These are phyloP conservation scores for Hamamelis virginiana DNA, from an alignment of 164 flowering plant species.

Conservation along the genomic window DNA sequence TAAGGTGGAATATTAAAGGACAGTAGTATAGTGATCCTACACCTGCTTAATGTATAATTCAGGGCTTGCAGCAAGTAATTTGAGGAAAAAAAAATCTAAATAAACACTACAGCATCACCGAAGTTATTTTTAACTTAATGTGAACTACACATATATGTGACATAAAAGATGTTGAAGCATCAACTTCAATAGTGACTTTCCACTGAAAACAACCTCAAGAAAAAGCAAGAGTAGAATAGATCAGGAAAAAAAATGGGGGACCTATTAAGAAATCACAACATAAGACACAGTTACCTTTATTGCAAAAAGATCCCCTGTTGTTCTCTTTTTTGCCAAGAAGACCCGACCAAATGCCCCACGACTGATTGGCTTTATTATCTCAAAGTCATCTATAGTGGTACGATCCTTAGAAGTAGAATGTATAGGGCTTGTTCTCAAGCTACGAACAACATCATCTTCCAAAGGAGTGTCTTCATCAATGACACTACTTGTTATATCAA, in stretches of 20 bases:
- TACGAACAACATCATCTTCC: constrained; percentile 94
- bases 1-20: too few species aligned
- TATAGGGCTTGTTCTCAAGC: constrained; percentile 87
- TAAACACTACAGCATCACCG: not conserved
- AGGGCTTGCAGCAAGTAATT: too few species aligned
- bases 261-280: not conserved
- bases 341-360: constrained; percentile 99
- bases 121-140: not conserved
- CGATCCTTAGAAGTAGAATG: constrained; percentile 78
- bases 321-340: constrained; percentile 93
- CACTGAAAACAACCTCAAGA: not conserved
- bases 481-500: constrained; percentile 71
- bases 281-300: constrained; percentile 64
- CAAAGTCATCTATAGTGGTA: constrained; percentile 99
- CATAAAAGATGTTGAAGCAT: too few species aligned
- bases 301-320: constrained; percentile 98
- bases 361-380: constrained; percentile 97
- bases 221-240: not conserved
- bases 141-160: not conserved
- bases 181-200: not conserved
- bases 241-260: not conserved
- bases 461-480: constrained; percentile 93
- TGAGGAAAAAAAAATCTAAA: too few species aligned
- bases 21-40: too few species aligned
- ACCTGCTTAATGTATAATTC: too few species aligned